Conservation (phyloP, 768 basidiomycete genomes). For the Crucibulum laeve region DNA sequence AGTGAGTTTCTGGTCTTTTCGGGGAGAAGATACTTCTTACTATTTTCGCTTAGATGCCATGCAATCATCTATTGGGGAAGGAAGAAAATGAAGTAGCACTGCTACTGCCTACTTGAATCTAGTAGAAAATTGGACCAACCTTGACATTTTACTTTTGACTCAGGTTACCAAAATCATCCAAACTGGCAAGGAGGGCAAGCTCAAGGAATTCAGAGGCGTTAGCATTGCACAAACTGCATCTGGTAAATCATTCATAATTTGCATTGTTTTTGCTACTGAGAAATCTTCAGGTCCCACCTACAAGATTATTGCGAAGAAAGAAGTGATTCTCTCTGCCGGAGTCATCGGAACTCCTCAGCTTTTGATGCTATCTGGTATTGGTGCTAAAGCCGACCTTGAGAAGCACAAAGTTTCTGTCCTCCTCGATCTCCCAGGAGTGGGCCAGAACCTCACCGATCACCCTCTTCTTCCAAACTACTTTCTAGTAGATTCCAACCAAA, state of each 20-base stretch:
- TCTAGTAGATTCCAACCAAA: constrained; percentile 19
- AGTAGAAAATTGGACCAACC: background rate
- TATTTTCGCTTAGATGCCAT: background rate
- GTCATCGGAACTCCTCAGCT: constrained; percentile 27
- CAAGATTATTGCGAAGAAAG: constrained; percentile 35
- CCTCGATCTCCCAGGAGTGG: constrained; percentile 22
- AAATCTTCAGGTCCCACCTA: constrained; percentile 1
- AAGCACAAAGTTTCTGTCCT: constrained; percentile 16
- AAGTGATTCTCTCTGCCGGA: constrained; percentile 44
- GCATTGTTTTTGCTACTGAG: background rate
- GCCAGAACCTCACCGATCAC: constrained; percentile 24
- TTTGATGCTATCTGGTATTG: constrained; percentile 30
- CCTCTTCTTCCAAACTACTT: constrained; percentile 15
- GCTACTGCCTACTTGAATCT: constrained; percentile 2
- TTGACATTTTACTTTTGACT: constrained; percentile 1
- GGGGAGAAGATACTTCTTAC: background rate
- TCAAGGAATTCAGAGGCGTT: constrained; percentile 4
- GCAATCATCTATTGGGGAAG: constrained; percentile 3
- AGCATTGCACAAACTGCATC: constrained; percentile 8
- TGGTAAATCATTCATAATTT: constrained; percentile 3
- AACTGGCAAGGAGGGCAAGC: background rate
- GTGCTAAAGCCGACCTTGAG: constrained; percentile 14
- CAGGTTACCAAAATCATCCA: constrained; percentile 15
- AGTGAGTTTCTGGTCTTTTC: background rate
- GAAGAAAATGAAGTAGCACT: background rate